These are phyloP conservation scores for Fraxinus platypoda DNA, from an alignment of 305 asterid genomes.

Conservation along the genomic window DNA sequence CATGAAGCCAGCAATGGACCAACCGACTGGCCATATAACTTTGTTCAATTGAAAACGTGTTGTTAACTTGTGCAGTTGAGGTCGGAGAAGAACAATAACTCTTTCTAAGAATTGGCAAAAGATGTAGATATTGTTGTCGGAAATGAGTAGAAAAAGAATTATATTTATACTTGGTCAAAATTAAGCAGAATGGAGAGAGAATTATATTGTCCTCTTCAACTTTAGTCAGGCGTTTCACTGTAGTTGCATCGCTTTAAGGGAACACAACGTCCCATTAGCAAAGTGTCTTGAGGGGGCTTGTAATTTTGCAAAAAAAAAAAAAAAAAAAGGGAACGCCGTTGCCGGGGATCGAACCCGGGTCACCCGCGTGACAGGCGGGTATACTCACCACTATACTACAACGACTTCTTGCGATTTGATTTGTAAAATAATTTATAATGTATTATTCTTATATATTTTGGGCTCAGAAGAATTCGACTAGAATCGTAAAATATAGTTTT, in stretches of 20 bases:
- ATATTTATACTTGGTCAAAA: not conserved
- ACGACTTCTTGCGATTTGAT: not conserved
- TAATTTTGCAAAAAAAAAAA: not conserved
- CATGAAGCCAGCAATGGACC: not conserved
- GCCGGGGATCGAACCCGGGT: constrained; percentile 23
- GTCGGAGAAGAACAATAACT: not conserved
- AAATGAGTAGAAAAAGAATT: not conserved
- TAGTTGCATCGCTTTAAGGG: not conserved
- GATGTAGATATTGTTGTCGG: not conserved
- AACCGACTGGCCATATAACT: not conserved
- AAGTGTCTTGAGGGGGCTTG: not conserved
- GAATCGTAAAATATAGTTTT: not conserved
- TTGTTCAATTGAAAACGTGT: not conserved
- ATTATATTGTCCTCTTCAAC: not conserved
- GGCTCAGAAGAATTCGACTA: not conserved
- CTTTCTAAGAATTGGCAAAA: not conserved
- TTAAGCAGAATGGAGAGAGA: not conserved
- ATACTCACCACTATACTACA: constrained; percentile 56
- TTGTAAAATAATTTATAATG: no score
- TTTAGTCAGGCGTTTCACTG: not conserved
- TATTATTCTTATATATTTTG: no score
- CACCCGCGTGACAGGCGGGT: constrained; percentile 57
- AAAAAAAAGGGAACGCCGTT: not conserved
- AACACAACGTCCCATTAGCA: not conserved
- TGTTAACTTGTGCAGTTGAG: not conserved